These are phyloP conservation scores for Colletotrichum abscissum DNA, from an alignment of 2,329 filamentous ascomycete species.

Conservation along the genomic window DNA sequence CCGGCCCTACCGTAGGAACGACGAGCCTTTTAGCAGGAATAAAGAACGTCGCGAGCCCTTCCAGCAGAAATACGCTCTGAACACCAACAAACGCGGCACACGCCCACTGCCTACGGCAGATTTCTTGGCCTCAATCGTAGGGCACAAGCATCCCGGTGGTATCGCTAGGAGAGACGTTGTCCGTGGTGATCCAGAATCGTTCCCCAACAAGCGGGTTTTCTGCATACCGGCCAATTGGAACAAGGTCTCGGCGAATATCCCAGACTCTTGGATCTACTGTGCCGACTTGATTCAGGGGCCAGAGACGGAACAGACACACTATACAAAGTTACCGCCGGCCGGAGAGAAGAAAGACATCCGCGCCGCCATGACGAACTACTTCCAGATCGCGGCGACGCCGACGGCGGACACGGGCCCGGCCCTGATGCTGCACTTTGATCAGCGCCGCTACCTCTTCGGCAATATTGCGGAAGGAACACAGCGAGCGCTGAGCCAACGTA, in stretches of 20 bases:
- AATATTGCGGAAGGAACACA: conserved; percentile 87
- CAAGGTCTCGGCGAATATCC: background rate
- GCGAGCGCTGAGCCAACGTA: conserved; percentile 77
- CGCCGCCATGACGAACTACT: conserved; percentile 75
- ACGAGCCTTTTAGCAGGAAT: too few relatives aligned
- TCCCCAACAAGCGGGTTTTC: background rate
- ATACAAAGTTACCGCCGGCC: background rate
- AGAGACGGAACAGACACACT: background rate
- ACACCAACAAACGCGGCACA: background rate
- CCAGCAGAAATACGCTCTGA: background rate
- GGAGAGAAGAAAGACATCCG: background rate
- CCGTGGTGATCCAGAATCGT: background rate
- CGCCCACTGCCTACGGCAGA: background rate
- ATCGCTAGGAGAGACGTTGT: background rate
- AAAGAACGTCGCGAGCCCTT: background rate
- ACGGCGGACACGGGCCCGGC: conserved; percentile 90
- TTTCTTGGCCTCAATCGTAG: background rate
- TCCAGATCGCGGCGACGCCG: conserved; percentile 83
- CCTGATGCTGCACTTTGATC: conserved; percentile 82
- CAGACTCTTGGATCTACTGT: background rate
- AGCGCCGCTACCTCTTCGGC: conserved; percentile 87
- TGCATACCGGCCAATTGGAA: background rate
- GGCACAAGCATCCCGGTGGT: background rate
- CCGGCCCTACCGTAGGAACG: too few relatives aligned
- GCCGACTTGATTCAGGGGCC: background rate